Evolutionary conservation across 2,329 filamentous ascomycete species (phyloP).

Genomic region (Alternaria arbusti): DNA sequence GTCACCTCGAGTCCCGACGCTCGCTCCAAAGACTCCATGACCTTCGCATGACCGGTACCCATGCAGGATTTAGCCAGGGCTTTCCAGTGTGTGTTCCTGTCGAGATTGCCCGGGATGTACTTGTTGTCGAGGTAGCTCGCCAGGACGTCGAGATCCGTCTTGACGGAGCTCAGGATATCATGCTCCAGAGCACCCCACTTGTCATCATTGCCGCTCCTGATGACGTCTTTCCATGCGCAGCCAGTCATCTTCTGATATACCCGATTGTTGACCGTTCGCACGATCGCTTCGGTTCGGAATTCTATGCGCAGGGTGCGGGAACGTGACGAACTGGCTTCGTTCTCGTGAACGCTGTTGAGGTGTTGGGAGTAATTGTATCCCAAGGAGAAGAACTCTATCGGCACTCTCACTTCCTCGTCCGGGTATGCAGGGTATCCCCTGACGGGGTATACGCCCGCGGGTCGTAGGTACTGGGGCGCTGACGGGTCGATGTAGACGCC

Average conservation of each 20-base stretch:
- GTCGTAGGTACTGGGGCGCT: neutral
- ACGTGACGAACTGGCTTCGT: neutral
- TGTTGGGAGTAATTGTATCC: neutral
- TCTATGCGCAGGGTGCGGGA: neutral
- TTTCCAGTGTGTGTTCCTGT: neutral
- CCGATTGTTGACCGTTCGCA: neutral
- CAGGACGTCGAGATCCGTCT: neutral
- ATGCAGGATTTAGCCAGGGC: neutral
- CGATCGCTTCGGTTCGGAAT: neutral
- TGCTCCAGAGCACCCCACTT: neutral
- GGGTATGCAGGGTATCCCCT: neutral
- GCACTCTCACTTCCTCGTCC: neutral
- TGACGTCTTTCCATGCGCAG: neutral
- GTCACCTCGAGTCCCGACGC: neutral
- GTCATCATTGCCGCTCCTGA: neutral
- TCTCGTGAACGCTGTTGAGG: neutral
- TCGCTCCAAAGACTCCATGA: neutral
- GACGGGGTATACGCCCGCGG: neutral
- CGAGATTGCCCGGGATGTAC: neutral
- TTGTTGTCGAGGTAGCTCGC: neutral
- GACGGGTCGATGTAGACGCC: neutral
- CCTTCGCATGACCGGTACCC: neutral
- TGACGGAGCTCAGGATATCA: neutral
- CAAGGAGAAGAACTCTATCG: neutral
- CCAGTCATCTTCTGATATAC: neutral